These are phyloP conservation scores for Aspergillus cavernicola DNA, from an alignment of 495 filamentous ascomycete species.

Conservation along the genomic window DNA sequence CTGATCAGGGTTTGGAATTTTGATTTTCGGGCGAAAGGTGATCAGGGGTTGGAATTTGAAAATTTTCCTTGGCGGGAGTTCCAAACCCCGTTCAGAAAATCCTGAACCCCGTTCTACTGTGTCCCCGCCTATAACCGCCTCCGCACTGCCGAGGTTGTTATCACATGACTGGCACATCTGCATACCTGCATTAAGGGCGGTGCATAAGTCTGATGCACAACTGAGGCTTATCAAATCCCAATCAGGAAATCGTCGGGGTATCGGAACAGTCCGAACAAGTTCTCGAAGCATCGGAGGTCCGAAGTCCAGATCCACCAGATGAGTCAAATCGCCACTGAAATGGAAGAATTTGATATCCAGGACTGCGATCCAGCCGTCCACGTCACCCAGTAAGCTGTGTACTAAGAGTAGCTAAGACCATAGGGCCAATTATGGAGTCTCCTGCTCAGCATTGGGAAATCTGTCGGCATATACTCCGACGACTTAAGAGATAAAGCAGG, in stretches of 20 bases:
- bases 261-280: not conserved
- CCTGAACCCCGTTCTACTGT: no score
- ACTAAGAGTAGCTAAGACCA: not conserved
- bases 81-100: no score
- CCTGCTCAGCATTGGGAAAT: no score
- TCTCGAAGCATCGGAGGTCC: not conserved
- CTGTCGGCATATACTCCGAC: constrained; percentile 11
- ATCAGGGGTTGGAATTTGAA: no score
- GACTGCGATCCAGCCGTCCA: constrained; percentile 2
- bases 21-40: no score
- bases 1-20: no score
- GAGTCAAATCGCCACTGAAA: not conserved
- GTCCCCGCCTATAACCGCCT: no score
- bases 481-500: not conserved
- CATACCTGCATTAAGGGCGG: no score
- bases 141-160: constrained; percentile 31
- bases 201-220: no score
- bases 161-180: constrained; percentile 16
- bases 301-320: not conserved
- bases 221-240: no score
- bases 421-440: constrained; percentile 1
- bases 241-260: no score
- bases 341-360: not conserved
- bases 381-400: not conserved
- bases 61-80: no score